phyloP scores from a whole-genome alignment of 345 rosid species.

The Boechera stricta region DNA sequence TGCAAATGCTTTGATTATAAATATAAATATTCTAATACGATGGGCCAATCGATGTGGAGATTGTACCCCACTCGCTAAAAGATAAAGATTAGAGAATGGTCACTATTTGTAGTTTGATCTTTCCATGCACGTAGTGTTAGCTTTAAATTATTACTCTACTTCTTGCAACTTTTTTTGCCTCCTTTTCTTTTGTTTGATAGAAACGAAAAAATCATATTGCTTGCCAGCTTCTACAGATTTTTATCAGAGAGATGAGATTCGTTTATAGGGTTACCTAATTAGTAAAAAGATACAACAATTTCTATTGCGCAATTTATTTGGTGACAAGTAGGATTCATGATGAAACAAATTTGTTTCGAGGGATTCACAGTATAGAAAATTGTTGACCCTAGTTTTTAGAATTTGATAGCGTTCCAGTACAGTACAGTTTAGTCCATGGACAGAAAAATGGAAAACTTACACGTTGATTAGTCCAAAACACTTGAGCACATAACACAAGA shows the following conservation, averaged over 20 bases:
- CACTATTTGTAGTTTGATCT: conserved; percentile 38
- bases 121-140: conserved; percentile 51
- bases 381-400: neutral
- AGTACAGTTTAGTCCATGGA: neutral
- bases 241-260: conserved; percentile 16
- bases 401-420: neutral
- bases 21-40: conserved; percentile 1
- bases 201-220: conserved; percentile 34
- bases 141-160: conserved; percentile 37
- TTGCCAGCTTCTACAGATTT: conserved; percentile 38
- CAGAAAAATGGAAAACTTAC: no score
- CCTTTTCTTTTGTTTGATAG: conserved; percentile 25
- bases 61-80: conserved; percentile 30
- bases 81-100: conserved; percentile 42
- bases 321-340: neutral
- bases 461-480: conserved; percentile 21
- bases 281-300: neutral
- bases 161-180: conserved; percentile 11
- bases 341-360: neutral
- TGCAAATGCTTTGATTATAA: neutral
- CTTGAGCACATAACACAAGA: conserved; percentile 5
- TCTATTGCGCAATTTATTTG: neutral
- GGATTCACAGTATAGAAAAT: neutral
- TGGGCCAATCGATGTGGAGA: conserved; percentile 24
- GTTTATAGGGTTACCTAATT: conserved; percentile 4